These are phyloP conservation scores for Neofusicoccum cordaticola DNA, from an alignment of 2,329 filamentous ascomycete species.

Conservation along the genomic window DNA sequence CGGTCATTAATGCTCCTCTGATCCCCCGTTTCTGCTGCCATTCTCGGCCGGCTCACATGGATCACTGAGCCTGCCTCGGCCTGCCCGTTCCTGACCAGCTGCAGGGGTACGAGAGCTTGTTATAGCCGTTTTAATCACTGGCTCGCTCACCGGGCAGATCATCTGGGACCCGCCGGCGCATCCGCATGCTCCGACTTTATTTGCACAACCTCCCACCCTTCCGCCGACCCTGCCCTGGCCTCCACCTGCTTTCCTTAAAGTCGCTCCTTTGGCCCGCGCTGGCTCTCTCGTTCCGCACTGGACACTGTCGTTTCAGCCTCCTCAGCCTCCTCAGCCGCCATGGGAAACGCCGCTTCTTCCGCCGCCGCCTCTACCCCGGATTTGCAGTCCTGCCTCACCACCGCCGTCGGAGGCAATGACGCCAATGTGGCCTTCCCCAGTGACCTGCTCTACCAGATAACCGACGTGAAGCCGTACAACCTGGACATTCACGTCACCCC, in stretches of 20 bases:
- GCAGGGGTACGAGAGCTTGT: background rate
- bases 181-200: background rate
- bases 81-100: background rate
- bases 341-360: slow-evolving; percentile 32
- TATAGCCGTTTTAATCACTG: background rate
- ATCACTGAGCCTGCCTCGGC: background rate
- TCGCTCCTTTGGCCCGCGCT: too few relatives aligned
- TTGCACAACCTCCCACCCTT: background rate
- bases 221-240: background rate
- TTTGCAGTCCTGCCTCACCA: slow-evolving; percentile 27
- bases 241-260: background rate
- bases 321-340: slow-evolving; percentile 12
- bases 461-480: slow-evolving; percentile 38
- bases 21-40: background rate
- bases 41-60: background rate
- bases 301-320: background rate
- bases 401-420: slow-evolving; percentile 28
- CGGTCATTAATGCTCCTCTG: background rate
- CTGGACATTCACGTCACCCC: slow-evolving; percentile 42
- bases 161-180: background rate
- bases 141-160: background rate
- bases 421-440: slow-evolving; percentile 26
- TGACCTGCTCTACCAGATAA: slow-evolving; percentile 28
- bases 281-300: background rate
- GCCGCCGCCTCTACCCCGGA: slow-evolving; percentile 19